A percentile compares a stretch with the other conserved stretches of the same genome.
Evolutionary conservation across 2,329 filamentous ascomycete species (phyloP).

Genomic region (Nectriaceae sp.): DNA sequence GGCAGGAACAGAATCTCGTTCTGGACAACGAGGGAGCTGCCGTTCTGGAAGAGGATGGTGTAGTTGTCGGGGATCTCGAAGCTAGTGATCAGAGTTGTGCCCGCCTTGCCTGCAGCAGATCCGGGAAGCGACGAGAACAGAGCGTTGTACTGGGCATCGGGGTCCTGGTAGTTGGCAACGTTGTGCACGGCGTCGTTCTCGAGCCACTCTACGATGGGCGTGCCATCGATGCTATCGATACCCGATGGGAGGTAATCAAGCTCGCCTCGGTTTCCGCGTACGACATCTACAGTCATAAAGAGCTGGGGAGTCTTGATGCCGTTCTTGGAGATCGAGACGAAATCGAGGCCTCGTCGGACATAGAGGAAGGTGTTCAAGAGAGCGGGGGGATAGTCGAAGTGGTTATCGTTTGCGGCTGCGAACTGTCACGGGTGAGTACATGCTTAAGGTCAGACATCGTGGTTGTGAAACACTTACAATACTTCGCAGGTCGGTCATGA

Average conservation of each 20-base stretch:
- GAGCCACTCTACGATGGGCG: slow-evolving; percentile 22
- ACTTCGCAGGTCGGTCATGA: slow-evolving; percentile 24
- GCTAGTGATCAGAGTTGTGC: slow-evolving; percentile 9
- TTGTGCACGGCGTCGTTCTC: slow-evolving; percentile 21
- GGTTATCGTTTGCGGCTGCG: slow-evolving; percentile 21
- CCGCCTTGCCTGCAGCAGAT: slow-evolving; percentile 5
- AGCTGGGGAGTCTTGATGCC: slow-evolving; percentile 18
- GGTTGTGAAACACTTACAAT: slow-evolving; percentile 20
- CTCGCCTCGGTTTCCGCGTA: slow-evolving; percentile 12
- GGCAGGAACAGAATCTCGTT: slow-evolving; percentile 16
- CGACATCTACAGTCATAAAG: slow-evolving; percentile 19
- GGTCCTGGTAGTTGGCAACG: slow-evolving; percentile 19
- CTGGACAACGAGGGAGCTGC: slow-evolving; percentile 10
- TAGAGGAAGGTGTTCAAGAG: slow-evolving; percentile 22
- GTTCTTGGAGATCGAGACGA: slow-evolving; percentile 19
- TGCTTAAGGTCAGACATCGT: not conserved
- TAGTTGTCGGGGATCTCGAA: slow-evolving; percentile 27
- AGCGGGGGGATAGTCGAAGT: slow-evolving; percentile 26
- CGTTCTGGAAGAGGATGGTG: slow-evolving; percentile 24
- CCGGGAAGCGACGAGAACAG: slow-evolving; percentile 20
- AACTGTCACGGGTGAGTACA: slow-evolving; percentile 17
- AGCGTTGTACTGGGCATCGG: slow-evolving; percentile 26
- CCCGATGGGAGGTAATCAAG: slow-evolving; percentile 25
- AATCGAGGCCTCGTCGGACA: slow-evolving; percentile 14
- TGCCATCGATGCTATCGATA: slow-evolving; percentile 22